Conservation (phyloP, 495 filamentous ascomycete genomes). For the Annulohypoxylon moriforme region DNA sequence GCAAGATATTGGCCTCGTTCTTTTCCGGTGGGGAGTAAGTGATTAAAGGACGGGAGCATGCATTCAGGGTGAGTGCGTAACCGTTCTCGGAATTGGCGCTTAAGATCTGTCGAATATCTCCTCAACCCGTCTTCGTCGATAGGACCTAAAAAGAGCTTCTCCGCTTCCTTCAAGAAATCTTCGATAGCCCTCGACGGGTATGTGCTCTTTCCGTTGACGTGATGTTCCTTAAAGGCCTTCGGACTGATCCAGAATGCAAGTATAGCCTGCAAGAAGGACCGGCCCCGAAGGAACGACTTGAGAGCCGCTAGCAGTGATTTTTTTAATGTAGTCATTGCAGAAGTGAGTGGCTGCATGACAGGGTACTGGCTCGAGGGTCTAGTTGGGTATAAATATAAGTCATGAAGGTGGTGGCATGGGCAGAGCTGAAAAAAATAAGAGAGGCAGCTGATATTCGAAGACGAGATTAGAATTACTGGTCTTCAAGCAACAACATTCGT, state of each 20-base stretch:
- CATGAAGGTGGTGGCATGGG: slow-evolving; percentile 45
- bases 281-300: slow-evolving; percentile 63
- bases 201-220: slow-evolving; percentile 43
- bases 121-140: slow-evolving; percentile 52
- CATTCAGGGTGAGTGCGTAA: slow-evolving; percentile 59
- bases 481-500: slow-evolving; percentile 41
- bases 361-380: slow-evolving; percentile 35
- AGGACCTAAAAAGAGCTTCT: slow-evolving; percentile 53
- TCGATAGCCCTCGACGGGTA: slow-evolving; percentile 43
- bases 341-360: slow-evolving; percentile 60
- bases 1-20: slow-evolving; percentile 73
- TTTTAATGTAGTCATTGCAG: slow-evolving; percentile 59
- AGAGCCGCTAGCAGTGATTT: slow-evolving; percentile 56
- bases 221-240: slow-evolving; percentile 49
- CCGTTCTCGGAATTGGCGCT: slow-evolving; percentile 59
- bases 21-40: slow-evolving; percentile 76
- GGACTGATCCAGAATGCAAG: slow-evolving; percentile 62
- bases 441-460: slow-evolving; percentile 31
- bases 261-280: slow-evolving; percentile 62
- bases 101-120: slow-evolving; percentile 56
- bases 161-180: slow-evolving; percentile 50
- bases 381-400: slow-evolving; percentile 43
- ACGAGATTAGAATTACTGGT: slow-evolving; percentile 20
- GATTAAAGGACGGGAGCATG: slow-evolving; percentile 73
- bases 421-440: slow-evolving; percentile 16